Base-by-base conservation (phyloP, 2,329 filamentous ascomycete species). In the Fusarium annulatum region DNA sequence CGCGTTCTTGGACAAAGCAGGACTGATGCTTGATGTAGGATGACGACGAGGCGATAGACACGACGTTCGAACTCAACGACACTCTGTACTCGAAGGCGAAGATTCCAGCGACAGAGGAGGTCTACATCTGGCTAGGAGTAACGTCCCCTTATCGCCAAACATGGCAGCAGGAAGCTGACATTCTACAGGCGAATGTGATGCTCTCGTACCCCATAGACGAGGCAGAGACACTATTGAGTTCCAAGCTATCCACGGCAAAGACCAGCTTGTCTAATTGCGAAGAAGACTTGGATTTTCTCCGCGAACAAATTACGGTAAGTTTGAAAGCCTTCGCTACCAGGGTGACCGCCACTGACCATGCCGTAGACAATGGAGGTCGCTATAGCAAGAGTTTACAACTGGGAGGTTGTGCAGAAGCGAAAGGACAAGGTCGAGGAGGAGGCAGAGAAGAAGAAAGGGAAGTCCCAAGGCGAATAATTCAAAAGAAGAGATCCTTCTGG, bases 311-410 rank as follows among this genome's bases (percentile, higher is more conserved):
- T 77, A 99, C 96, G 72, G 95, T 97, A 85, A 76, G 90, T 84
- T 67, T 33, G 9, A 36, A 45, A 28, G 30, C 46, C 49, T 36
- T 5, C 26, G 33, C 63, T n/a, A 28, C 52, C 8, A 41, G 8
- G 45, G 14, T 26, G 38, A 28, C n/a, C 14, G 3, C 23, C 38
- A 74, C 69, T 66, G 12, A 64, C 30, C 19, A 53, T 56, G 63
- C 38, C 23, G n/a, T 75, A 97, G 94, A 98, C 95, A 0, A 92
- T 99, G 86, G 96, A 99, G 83, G 96, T 99, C 39, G 96, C 96
- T 8, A 95, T 96, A 45, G 96, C 96, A 28, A 89, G 96, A 73
- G 95, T 99, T n/a, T 98, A 99, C 84, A 99, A 99, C 83, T 98
- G 96, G 96, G 96, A 99, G 79, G 95, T 99, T 9, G 94, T 96